Evolutionary conservation across 352 stramenopile species (phyloP).

Genomic region (Globisporangium middletonii): DNA sequence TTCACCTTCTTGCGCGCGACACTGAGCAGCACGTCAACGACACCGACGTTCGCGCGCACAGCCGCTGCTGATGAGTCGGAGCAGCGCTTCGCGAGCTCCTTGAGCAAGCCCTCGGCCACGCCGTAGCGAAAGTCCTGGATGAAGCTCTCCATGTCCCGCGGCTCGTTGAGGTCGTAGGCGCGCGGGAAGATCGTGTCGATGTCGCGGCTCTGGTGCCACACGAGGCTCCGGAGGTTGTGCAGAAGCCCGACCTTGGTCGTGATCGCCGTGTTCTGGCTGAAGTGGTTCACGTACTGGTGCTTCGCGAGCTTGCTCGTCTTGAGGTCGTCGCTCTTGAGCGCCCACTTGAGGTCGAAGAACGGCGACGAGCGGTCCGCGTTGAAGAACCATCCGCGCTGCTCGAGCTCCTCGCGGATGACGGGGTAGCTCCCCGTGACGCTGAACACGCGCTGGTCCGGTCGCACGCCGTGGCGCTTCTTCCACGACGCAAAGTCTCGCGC

Average conservation of each 20-base stretch:
- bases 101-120: slow-evolving; percentile 78
- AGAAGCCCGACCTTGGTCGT: slow-evolving; percentile 90
- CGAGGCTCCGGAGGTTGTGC: slow-evolving; percentile 64
- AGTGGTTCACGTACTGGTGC: slow-evolving; percentile 89
- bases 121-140: slow-evolving; percentile 89
- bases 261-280: slow-evolving; percentile 87
- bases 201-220: slow-evolving; percentile 83
- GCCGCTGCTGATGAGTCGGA: slow-evolving; percentile 15
- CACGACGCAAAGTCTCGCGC: slow-evolving; percentile 83
- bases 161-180: slow-evolving; percentile 86
- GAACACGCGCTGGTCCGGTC: slow-evolving; percentile 82
- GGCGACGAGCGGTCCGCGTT: slow-evolving; percentile 79
- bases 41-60: slow-evolving; percentile 37
- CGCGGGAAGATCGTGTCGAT: slow-evolving; percentile 83
- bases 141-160: slow-evolving; percentile 81
- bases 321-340: slow-evolving; percentile 85
- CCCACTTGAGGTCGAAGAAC: slow-evolving; percentile 92
- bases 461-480: slow-evolving; percentile 85
- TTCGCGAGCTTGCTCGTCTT: slow-evolving; percentile 74
- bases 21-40: slow-evolving; percentile 50
- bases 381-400: slow-evolving; percentile 86
- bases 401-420: slow-evolving; percentile 84
- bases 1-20: slow-evolving; percentile 57
- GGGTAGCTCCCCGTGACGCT: slow-evolving; percentile 90
- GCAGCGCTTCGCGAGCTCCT: slow-evolving; percentile 36